Conservation (phyloP, 306 rosid species). For the Glycine tomentella region DNA sequence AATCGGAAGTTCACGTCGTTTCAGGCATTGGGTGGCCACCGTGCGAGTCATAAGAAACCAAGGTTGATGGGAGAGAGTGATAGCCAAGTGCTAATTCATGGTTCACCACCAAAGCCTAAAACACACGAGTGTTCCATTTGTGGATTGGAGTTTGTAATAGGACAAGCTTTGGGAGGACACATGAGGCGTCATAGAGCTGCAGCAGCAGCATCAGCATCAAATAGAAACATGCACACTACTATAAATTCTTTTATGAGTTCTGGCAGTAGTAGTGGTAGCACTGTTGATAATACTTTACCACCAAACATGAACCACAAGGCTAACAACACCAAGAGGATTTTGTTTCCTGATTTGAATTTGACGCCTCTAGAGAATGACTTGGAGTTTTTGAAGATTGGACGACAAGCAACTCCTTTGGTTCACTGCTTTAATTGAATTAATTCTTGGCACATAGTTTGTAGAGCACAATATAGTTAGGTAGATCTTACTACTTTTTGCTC, state of each 20-base stretch:
- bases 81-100: constrained; percentile 38
- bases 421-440: constrained; percentile 57
- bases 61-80: constrained; percentile 50
- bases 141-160: constrained; percentile 85
- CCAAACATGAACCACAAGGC: background rate
- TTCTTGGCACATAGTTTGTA: constrained; percentile 4
- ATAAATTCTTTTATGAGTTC: no score
- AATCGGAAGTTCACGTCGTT: constrained; percentile 76
- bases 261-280: no score
- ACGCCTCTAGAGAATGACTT: constrained; percentile 85
- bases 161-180: constrained; percentile 97
- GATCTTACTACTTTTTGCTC: background rate
- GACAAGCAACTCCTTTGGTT: constrained; percentile 59
- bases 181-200: constrained; percentile 83
- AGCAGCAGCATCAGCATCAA: constrained; percentile 42
- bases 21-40: constrained; percentile 95
- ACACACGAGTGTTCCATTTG: constrained; percentile 92
- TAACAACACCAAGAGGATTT: constrained; percentile 49
- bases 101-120: constrained; percentile 66
- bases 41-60: constrained; percentile 96
- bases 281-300: no score
- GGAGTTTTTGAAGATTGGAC: constrained; percentile 62
- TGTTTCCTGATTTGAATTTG: constrained; percentile 82
- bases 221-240: background rate
- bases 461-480: background rate